Base-by-base conservation (phyloP, 83 land plant species). In the Picea abies region DNA sequence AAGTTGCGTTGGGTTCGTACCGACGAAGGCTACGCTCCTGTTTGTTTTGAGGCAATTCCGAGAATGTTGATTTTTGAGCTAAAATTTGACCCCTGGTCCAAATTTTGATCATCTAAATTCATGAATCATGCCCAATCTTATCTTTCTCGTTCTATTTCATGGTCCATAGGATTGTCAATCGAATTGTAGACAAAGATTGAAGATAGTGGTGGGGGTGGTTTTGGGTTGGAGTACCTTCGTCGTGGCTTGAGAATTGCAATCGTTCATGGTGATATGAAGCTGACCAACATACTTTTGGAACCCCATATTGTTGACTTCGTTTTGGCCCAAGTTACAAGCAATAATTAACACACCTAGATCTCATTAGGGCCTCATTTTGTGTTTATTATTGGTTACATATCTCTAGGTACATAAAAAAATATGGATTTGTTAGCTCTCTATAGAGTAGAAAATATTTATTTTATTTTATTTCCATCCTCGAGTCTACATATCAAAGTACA, bases 221-320 rank as follows among this genome's bases (percentile, higher is more conserved):
- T 84, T 5, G 94, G 91, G 26, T 80, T 94, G 69, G 90, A 83
- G 8, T 90, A 83, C 76, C 85, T 94, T 22, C 96, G 90, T 86
- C 90, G 88, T 47, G 90, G 83, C 56, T 88, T 93, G 69, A 65
- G n/a, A 79, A 91, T 90, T 16, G 66, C 90, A 15, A 84, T 92
- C 25, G 87, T 92, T 7, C 96, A 94, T 72, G 64, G 94, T 4
- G 96, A 92, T 66, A 85, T 94, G 70, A 94, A 92, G 86, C 85
- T 94, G n/a, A 85, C 87, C 88, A 95, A 95, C 68, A 91, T 95
- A 41, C 66, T 93, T 47, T 83, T 95, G 20, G 97, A 95, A 37
- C 88, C 92, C 3, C 47, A 86, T 35, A 88, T 95, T 15, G 87
- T 91, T 19, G 97, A 95, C 76, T 93, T 95, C 69, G 97, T 95